Evolutionary conservation across 805 yeast species (phyloP).

Genomic region (Isabelozyma rhagii): DNA sequence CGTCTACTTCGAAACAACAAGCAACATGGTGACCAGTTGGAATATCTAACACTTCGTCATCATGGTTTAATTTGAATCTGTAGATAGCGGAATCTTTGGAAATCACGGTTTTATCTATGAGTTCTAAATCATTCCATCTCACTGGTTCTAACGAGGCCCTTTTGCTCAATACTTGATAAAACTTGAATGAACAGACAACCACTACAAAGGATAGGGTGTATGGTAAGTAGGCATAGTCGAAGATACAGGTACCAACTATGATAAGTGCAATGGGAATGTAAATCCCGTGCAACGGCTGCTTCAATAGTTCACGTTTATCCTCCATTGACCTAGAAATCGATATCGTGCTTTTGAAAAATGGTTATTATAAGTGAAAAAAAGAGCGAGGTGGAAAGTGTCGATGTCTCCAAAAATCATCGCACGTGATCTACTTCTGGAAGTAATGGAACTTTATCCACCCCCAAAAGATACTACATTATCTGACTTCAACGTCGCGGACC

Average conservation of each 20-base stretch:
- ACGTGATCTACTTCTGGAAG: no score
- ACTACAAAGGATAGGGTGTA: conserved; percentile 34
- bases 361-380: not conserved
- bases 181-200: conserved; percentile 29
- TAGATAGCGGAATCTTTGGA: conserved; percentile 72
- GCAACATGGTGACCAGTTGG: conserved; percentile 79
- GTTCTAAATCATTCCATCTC: conserved; percentile 63
- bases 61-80: conserved; percentile 62
- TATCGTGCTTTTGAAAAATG: not conserved
- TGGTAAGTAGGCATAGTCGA: conserved; percentile 51
- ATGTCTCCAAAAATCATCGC: no score
- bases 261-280: conserved; percentile 66
- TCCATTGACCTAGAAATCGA: conserved; percentile 16
- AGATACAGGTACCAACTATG: conserved; percentile 55
- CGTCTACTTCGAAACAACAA: conserved; percentile 48
- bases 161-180: conserved; percentile 39
- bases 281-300: conserved; percentile 73
- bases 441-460: no score
- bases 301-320: conserved; percentile 52
- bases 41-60: conserved; percentile 57
- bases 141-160: conserved; percentile 46
- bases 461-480: no score
- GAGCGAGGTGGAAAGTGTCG: not conserved
- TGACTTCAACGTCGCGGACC: no score
- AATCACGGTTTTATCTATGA: conserved; percentile 70